Percentiles rank a stretch among this genome's conserved stretches.
Conservation (phyloP, 2,329 filamentous ascomycete species). For the Phialophora expanda region DNA sequence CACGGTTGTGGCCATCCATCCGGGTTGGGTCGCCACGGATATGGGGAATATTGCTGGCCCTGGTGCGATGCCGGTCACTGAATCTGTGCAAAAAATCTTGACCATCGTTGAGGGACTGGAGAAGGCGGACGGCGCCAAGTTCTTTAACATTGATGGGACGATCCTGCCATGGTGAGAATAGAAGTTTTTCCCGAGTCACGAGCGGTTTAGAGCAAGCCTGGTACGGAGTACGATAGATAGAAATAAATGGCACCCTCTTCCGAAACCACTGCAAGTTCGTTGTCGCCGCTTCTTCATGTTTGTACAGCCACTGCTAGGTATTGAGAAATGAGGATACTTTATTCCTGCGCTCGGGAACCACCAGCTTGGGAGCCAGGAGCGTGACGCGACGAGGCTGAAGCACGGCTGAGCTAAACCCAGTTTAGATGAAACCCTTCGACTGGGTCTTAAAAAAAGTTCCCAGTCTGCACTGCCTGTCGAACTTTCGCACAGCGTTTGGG, state of each 20-base stretch:
- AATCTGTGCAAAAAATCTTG: constrained; percentile 23
- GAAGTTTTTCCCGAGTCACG: neutral
- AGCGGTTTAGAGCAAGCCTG: neutral
- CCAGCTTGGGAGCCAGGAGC: neutral
- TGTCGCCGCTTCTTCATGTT: neutral
- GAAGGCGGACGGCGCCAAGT: constrained; percentile 15
- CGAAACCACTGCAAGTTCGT: neutral
- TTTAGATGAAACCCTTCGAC: neutral
- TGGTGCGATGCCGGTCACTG: constrained; percentile 17
- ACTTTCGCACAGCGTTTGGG: neutral
- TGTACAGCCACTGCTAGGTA: neutral
- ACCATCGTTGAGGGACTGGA: constrained; percentile 17
- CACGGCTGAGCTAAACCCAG: neutral
- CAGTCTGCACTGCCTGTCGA: neutral
- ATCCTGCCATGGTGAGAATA: constrained; percentile 20
- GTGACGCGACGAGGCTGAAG: neutral
- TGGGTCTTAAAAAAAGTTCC: neutral
- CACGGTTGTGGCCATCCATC: constrained; percentile 21
- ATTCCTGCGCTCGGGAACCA: too few relatives aligned
- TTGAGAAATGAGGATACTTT: too few relatives aligned
- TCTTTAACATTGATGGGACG: constrained; percentile 27
- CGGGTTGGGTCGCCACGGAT: constrained; percentile 22
- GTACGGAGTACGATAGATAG: neutral
- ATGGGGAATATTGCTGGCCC: constrained; percentile 20
- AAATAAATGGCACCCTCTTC: neutral